Evolutionary conservation across 495 filamentous ascomycete species (phyloP).

Genomic region (Massariosphaeria phaeospora): DNA sequence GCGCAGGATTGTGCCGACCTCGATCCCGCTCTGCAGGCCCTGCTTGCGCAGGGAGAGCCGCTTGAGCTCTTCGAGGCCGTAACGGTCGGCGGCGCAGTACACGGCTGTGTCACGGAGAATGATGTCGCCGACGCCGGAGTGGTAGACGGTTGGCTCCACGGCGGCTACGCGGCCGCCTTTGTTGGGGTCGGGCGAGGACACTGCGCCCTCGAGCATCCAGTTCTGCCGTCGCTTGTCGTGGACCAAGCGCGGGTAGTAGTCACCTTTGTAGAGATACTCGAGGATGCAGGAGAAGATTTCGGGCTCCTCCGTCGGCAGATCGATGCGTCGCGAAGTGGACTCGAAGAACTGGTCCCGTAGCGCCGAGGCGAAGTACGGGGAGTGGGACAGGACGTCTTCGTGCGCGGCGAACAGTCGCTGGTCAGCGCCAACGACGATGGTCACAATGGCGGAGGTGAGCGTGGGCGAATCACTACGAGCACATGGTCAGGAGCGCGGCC

Average conservation of each 20-base stretch:
- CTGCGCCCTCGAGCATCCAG: constrained; percentile 42
- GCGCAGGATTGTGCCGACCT: constrained; percentile 79
- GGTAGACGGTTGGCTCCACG: constrained; percentile 63
- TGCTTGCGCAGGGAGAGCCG: constrained; percentile 82
- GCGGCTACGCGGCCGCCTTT: constrained; percentile 26
- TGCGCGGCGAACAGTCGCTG: constrained; percentile 73
- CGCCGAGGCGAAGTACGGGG: constrained; percentile 54
- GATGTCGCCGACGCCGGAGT: constrained; percentile 57
- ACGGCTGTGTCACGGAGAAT: constrained; percentile 85
- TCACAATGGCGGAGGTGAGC: constrained; percentile 74
- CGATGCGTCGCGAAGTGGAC: constrained; percentile 51
- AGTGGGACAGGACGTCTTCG: constrained; percentile 58
- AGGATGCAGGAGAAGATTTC: constrained; percentile 63
- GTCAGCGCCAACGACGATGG: constrained; percentile 72
- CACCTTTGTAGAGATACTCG: constrained; percentile 68
- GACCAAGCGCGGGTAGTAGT: constrained; percentile 54
- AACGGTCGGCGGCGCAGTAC: constrained; percentile 83
- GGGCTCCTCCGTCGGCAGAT: constrained; percentile 60
- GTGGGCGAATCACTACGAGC: constrained; percentile 47
- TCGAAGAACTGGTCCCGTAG: constrained; percentile 55
- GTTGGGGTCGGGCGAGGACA: constrained; percentile 27
- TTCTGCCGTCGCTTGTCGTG: constrained; percentile 42
- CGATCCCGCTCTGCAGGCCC: constrained; percentile 78
- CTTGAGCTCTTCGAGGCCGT: constrained; percentile 78
- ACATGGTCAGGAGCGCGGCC: not conserved